Conservation (phyloP, 768 basidiomycete species). For the Termitomyces sp. region DNA sequence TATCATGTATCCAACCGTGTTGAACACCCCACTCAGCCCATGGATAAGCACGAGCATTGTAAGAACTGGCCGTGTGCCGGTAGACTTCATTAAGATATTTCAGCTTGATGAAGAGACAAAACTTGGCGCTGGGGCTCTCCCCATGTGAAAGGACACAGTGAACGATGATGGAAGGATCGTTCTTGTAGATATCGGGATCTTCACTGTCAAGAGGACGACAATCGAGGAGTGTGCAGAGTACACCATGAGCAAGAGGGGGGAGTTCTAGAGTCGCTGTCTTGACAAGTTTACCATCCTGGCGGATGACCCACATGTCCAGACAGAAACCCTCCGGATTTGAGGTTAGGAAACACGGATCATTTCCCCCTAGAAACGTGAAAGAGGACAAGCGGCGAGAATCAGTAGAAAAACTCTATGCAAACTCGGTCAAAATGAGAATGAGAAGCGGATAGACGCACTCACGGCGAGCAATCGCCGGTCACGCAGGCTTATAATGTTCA, state of each 20-base stretch:
- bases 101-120: background rate
- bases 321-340: background rate
- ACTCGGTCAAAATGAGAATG: background rate
- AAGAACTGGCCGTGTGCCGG: background rate
- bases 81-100: background rate
- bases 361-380: slow-evolving; percentile 1
- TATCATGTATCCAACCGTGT: background rate
- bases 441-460: background rate
- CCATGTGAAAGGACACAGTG: background rate
- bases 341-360: background rate
- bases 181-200: background rate
- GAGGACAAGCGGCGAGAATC: background rate
- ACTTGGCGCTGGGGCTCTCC: background rate
- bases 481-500: background rate
- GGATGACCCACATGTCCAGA: background rate
- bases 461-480: background rate
- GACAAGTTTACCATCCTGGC: background rate
- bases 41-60: background rate
- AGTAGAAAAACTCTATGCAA: background rate
- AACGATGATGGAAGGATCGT: slow-evolving; percentile 1
- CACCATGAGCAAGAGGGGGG: background rate
- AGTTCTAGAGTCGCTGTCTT: slow-evolving; percentile 1
- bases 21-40: background rate
- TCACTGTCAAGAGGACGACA: background rate
- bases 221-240: background rate